Evolutionary conservation across 108 stramenopile species (phyloP).

Genomic region (Stephanodiscus minutulus): DNA sequence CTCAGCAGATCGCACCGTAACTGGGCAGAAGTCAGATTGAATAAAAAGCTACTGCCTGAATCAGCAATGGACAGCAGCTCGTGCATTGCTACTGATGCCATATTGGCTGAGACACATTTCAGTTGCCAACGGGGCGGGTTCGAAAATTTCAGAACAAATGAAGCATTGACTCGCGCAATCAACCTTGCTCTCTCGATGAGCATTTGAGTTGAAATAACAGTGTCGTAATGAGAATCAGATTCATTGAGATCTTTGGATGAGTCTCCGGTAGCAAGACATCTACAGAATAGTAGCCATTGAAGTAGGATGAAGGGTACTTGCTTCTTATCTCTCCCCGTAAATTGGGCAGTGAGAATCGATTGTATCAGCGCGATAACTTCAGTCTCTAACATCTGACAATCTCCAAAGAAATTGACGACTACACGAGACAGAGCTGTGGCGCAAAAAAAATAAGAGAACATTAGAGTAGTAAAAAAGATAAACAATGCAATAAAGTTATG

Average conservation of each 20-base stretch:
- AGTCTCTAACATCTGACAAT: constrained; percentile 36
- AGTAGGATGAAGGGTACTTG: constrained; percentile 38
- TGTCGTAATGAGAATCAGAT: constrained; percentile 18
- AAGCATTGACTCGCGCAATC: constrained; percentile 41
- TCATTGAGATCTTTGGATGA: constrained; percentile 5
- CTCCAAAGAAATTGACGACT: constrained; percentile 29
- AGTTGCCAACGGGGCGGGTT: constrained; percentile 70
- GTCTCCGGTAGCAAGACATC: constrained; percentile 52
- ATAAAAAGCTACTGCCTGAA: constrained; percentile 36
- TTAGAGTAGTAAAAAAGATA: not conserved
- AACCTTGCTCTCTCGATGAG: constrained; percentile 39
- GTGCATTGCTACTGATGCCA: constrained; percentile 45
- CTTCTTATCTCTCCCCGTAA: constrained; percentile 35
- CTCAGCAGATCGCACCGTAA: constrained; percentile 37
- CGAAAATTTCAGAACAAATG: constrained; percentile 36
- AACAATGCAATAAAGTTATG: constrained; percentile 17
- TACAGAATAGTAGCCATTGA: constrained; percentile 61
- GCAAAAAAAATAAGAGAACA: not conserved
- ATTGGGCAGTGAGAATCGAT: constrained; percentile 23
- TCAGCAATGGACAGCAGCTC: constrained; percentile 32
- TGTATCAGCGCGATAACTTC: constrained; percentile 27
- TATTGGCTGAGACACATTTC: constrained; percentile 51
- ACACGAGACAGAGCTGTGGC: constrained; percentile 32
- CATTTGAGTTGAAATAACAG: constrained; percentile 30
- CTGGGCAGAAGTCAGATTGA: constrained; percentile 55